Conservation (phyloP, 139 green algal species). For the Pseudopediastrum boryanum region DNA sequence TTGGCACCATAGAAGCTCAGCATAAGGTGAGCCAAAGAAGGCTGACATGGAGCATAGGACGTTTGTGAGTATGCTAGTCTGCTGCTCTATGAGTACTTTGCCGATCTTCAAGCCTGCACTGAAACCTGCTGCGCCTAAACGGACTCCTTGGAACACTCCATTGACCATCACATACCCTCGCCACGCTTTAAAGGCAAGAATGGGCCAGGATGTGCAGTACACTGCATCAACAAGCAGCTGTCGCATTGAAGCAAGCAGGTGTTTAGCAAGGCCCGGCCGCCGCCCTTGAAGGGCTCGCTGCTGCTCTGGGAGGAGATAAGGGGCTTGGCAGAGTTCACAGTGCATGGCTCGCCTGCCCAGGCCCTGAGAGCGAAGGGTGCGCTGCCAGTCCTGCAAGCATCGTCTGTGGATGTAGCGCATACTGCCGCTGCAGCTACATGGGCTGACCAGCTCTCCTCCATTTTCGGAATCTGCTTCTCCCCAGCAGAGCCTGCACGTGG, state of each 20-base stretch:
- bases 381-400: slow-evolving; percentile 37
- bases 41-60: slow-evolving; percentile 17
- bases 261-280: not conserved
- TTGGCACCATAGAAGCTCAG: slow-evolving; percentile 12
- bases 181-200: slow-evolving; percentile 17
- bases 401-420: slow-evolving; percentile 30
- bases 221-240: slow-evolving; percentile 2
- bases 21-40: slow-evolving; percentile 19
- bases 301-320: slow-evolving; percentile 13
- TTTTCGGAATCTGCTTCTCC: slow-evolving; percentile 6
- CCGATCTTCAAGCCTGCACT: slow-evolving; percentile 21
- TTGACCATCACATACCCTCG: slow-evolving; percentile 32
- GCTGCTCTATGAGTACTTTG: slow-evolving; percentile 29
- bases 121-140: slow-evolving; percentile 19
- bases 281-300: not conserved
- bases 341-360: not conserved
- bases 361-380: slow-evolving; percentile 20
- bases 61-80: slow-evolving; percentile 20
- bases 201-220: slow-evolving; percentile 6
- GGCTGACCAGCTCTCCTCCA: slow-evolving; percentile 15
- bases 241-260: not conserved
- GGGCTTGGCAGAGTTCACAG: slow-evolving; percentile 41
- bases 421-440: slow-evolving; percentile 28
- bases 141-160: not conserved
- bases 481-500: slow-evolving; percentile 36